phyloP scores from a whole-genome alignment of 768 basidiomycete genomes.

The Baorangia bicolor region DNA sequence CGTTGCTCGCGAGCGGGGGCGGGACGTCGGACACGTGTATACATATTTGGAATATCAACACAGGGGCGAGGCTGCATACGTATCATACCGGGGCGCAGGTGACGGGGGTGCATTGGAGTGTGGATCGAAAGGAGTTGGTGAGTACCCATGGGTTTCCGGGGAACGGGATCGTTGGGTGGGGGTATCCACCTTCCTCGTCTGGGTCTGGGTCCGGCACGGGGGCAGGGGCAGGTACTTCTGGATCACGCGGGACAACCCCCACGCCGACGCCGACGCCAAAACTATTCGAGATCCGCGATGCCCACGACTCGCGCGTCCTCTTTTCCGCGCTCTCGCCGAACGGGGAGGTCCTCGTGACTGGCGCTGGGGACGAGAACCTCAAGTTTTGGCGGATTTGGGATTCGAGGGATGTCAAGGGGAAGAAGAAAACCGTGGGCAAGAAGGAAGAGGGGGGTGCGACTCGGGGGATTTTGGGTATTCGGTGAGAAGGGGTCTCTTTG shows the following conservation, averaged over 20 bases:
- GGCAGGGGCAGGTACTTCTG: constrained; percentile 24
- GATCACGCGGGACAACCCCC: constrained; percentile 16
- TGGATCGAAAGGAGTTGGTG: constrained; percentile 84
- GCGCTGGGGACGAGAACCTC: constrained; percentile 92
- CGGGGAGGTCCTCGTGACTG: constrained; percentile 90
- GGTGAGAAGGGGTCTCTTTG: too few species aligned
- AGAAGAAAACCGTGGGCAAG: constrained; percentile 28
- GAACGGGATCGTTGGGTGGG: constrained; percentile 77
- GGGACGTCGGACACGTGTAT: constrained; percentile 92
- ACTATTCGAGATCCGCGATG: constrained; percentile 69
- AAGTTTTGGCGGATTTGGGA: constrained; percentile 97
- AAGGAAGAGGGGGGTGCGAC: constrained; percentile 35
- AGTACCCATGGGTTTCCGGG: constrained; percentile 95
- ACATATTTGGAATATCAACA: constrained; percentile 89
- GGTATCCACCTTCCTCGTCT: constrained; percentile 57
- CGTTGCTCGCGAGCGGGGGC: constrained; percentile 88
- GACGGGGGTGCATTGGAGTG: constrained; percentile 85
- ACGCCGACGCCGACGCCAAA: constrained; percentile 19
- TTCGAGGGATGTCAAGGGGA: constrained; percentile 38
- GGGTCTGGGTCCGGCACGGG: constrained; percentile 44
- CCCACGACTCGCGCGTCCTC: constrained; percentile 89
- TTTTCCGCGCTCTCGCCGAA: constrained; percentile 84
- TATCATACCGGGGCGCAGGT: constrained; percentile 88
- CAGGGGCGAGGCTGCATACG: constrained; percentile 87
- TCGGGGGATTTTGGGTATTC: constrained; percentile 38